Percentiles rank a stretch among this genome's conserved stretches.
These are phyloP conservation scores for Nephelium lappaceum DNA, from an alignment of 345 rosid species.

Conservation along the genomic window DNA sequence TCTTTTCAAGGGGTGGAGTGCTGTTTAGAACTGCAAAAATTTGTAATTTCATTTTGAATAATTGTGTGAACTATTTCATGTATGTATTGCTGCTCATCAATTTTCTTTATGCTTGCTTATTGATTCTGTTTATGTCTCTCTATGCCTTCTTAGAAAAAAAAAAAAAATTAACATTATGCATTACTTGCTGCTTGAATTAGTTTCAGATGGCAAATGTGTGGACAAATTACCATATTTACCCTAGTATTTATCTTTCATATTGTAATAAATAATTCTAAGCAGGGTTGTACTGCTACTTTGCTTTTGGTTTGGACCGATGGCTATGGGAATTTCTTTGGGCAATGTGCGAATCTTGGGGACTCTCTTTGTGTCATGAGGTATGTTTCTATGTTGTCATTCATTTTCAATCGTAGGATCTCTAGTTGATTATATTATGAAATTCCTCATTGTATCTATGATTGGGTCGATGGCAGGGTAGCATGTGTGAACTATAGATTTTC, in stretches of 20 bases:
- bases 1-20: neutral
- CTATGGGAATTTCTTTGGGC: slow-evolving; percentile 60
- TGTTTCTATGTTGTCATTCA: slow-evolving; percentile 28
- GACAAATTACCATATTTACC: neutral
- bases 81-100: neutral
- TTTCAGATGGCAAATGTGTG: neutral
- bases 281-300: slow-evolving; percentile 97
- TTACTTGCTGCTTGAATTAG: neutral
- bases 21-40: neutral
- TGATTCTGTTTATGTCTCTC: neutral
- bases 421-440: slow-evolving; percentile 3
- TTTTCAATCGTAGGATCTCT: slow-evolving; percentile 12
- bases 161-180: neutral
- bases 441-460: neutral
- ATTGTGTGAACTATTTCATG: neutral
- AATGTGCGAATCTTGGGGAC: slow-evolving; percentile 96
- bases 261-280: slow-evolving; percentile 27
- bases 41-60: neutral
- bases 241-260: neutral
- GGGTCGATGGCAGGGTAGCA: neutral
- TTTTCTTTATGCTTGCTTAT: neutral
- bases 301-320: slow-evolving; percentile 82
- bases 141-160: neutral
- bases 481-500: neutral
- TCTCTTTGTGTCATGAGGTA: slow-evolving; percentile 89